These are phyloP conservation scores for Gentiana macrophylla DNA, from an alignment of 257 asterid genomes.

Conservation along the genomic window DNA sequence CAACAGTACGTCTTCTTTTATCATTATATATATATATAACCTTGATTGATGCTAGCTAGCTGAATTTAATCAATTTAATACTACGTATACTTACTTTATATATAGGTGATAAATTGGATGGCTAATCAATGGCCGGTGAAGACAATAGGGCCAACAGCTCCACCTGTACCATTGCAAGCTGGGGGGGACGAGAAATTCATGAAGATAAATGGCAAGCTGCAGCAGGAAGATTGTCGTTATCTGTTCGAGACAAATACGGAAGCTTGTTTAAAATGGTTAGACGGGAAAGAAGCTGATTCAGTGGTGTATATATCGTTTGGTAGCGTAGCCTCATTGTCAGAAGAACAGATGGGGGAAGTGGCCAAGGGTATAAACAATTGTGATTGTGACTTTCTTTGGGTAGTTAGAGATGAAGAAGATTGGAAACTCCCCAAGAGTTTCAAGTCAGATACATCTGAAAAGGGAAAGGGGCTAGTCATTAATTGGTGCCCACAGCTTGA, in stretches of 20 bases:
- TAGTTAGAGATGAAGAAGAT: conserved; percentile 18
- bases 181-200: background rate
- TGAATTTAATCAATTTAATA: too few species aligned
- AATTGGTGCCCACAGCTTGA: conserved; percentile 24
- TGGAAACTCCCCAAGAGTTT: conserved; percentile 17
- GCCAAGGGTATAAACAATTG: conserved; percentile 7
- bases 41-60: too few species aligned
- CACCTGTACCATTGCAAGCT: background rate
- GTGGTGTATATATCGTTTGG: conserved; percentile 26
- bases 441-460: background rate
- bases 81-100: background rate
- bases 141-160: conserved; percentile 18
- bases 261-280: conserved; percentile 12
- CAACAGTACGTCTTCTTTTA: too few species aligned
- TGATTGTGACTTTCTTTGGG: conserved; percentile 13
- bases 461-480: conserved; percentile 14
- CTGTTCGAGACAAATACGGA: conserved; percentile 7
- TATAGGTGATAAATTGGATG: conserved; percentile 12
- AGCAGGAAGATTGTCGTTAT: background rate
- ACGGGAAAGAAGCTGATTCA: conserved; percentile 8
- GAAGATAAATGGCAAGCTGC: background rate
- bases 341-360: conserved; percentile 20
- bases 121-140: conserved; percentile 12
- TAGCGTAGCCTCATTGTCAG: conserved; percentile 7
- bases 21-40: too few species aligned